Base-by-base conservation (phyloP, 176 grass and related monocot species). In the Oryza punctata region DNA sequence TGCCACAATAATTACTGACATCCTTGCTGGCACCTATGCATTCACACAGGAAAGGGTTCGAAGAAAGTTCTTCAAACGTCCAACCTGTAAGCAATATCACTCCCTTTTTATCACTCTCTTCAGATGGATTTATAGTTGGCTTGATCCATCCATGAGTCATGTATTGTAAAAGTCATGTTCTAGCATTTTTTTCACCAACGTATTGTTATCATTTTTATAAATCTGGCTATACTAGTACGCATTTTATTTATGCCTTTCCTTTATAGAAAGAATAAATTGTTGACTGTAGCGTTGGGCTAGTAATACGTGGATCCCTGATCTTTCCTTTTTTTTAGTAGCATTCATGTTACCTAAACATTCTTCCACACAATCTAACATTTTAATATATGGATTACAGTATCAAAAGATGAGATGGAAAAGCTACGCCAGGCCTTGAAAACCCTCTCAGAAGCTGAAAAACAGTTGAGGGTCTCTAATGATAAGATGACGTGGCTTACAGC, bases 401-500 rank as follows among this genome's bases (percentile, higher is more conserved):
- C 93, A 81, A 96, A 91, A 81, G 96, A 92, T 80, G 89, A 94
- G 57, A 92, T 91, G 85, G 93, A 99, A 89, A 93, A 91, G 81
- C 73, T 99, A 63, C 87, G 96, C 1, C 91, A 96, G 69, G 93
- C 93, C 50, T 91, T 99, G 70, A 99, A 87, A 86, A 90, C 86
- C 32, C 85, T 99, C 18, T 99, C 93, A 23, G 93, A 95, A 82
- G 91, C 93, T 78, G 96, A 99, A 85, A 99, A 99, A 83, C 96
- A 99, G 85, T 71, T 99, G 83, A 93, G 96, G 81, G 85, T 90
- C n/a, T 99, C 96, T 11, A 95, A 90, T 77, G 96, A 96, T 69
- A 99, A 96, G 77, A 89, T 94, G 78, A 99, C 93, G 44, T 99
- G 96, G 96, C 86, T 99, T 85, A 94, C 96, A 61, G 96, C 93